Percentiles rank a stretch among this genome's conserved stretches.
Conservation (phyloP, 78 protist genomes). For the Dictyostelium capitatum region DNA sequence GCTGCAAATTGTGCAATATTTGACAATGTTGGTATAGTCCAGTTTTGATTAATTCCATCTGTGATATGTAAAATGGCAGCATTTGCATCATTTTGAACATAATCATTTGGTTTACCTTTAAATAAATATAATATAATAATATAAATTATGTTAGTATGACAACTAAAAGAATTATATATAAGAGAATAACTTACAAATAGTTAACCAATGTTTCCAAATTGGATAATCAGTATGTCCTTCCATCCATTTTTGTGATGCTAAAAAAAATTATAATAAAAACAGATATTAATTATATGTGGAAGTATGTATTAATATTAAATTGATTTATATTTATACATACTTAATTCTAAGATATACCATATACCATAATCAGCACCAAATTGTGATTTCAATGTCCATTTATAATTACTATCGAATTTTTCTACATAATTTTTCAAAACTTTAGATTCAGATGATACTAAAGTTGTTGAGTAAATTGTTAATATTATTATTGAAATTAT, state of each 20-base stretch:
- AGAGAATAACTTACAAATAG: no score
- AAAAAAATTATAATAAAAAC: no score
- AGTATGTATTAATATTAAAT: no score
- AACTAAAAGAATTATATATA: no score
- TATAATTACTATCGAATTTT: background rate
- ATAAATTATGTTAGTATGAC: no score
- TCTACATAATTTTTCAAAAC: constrained; percentile 10
- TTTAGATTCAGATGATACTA: background rate
- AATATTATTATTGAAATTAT: no score
- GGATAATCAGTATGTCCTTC: background rate
- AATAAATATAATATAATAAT: no score
- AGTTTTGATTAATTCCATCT: background rate
- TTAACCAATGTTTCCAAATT: constrained; percentile 19
- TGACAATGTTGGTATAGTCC: background rate
- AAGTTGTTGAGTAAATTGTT: no score
- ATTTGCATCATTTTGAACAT: background rate
- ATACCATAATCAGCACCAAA: background rate
- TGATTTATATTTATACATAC: no score
- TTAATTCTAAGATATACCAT: background rate
- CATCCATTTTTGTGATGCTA: constrained; percentile 18
- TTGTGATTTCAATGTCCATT: background rate
- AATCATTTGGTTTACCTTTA: background rate
- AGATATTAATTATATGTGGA: no score
- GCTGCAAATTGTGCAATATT: background rate
- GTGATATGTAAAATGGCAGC: background rate